A percentile compares a stretch with the other conserved stretches of the same genome.
phyloP scores from a whole-genome alignment of 2,329 filamentous ascomycete genomes.

The Simplicillium aogashimaense region DNA sequence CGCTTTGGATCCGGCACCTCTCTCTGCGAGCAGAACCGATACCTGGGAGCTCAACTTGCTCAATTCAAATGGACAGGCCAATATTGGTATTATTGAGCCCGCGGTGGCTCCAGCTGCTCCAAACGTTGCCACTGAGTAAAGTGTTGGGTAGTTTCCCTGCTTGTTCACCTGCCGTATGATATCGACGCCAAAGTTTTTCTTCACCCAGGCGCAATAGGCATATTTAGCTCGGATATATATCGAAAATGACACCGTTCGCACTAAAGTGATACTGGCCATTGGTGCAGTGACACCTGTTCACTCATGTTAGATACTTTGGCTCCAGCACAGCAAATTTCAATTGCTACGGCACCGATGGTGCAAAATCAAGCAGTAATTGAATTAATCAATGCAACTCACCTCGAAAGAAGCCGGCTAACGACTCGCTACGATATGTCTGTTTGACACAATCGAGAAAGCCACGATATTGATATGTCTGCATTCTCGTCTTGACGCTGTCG shows the following conservation, averaged over 20 bases:
- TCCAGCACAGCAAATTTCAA: neutral
- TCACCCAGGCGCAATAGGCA: slow-evolving; percentile 60
- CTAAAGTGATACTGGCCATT: slow-evolving; percentile 68
- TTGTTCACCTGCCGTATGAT: slow-evolving; percentile 65
- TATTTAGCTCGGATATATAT: slow-evolving; percentile 74
- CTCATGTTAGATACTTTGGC: neutral
- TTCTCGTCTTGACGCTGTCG: slow-evolving; percentile 82
- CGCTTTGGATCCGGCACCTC: slow-evolving; percentile 24
- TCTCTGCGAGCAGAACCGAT: slow-evolving; percentile 60
- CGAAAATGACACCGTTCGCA: slow-evolving; percentile 69
- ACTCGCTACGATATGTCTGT: slow-evolving; percentile 67
- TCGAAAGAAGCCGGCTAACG: slow-evolving; percentile 68
- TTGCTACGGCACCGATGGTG: too few species aligned
- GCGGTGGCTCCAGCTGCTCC: slow-evolving; percentile 69
- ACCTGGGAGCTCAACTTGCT: slow-evolving; percentile 86
- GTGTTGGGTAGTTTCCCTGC: slow-evolving; percentile 58
- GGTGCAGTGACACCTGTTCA: slow-evolving; percentile 62
- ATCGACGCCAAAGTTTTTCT: slow-evolving; percentile 55
- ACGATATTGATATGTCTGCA: slow-evolving; percentile 76
- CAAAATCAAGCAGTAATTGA: neutral
- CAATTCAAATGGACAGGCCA: slow-evolving; percentile 81
- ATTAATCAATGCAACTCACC: slow-evolving; percentile 37
- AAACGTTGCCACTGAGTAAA: slow-evolving; percentile 68
- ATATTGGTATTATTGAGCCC: slow-evolving; percentile 67
- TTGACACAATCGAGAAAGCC: slow-evolving; percentile 65